Conservation (phyloP, 352 stramenopile species). For the Phytophthora citricola region DNA sequence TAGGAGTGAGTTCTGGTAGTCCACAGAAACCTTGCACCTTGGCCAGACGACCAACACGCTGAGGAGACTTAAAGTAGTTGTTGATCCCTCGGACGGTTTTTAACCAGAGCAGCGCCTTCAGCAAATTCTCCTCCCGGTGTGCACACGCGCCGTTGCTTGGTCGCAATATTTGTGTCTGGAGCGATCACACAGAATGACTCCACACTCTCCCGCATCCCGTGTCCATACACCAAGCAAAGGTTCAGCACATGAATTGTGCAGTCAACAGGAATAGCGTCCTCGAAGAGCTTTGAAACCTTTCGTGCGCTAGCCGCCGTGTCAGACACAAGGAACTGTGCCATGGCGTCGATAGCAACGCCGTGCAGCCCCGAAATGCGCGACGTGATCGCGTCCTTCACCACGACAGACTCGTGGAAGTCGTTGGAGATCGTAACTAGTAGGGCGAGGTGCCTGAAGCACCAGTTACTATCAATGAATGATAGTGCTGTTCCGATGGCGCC, state of each 20-base stretch:
- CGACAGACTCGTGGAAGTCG: not conserved
- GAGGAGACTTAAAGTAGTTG: constrained; percentile 3
- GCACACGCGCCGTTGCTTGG: not conserved
- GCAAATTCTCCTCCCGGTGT: not conserved
- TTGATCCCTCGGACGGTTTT: not conserved
- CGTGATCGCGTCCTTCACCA: not conserved
- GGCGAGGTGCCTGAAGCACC: not conserved
- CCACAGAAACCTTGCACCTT: not conserved
- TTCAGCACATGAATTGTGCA: not conserved
- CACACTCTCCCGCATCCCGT: not conserved
- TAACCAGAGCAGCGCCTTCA: not conserved
- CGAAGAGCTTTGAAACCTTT: not conserved
- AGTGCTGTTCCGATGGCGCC: constrained; percentile 1
- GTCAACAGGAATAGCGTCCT: not conserved
- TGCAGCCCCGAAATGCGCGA: not conserved
- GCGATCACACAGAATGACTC: not conserved
- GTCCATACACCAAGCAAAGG: not conserved
- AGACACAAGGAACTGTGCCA: not conserved
- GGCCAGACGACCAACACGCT: not conserved
- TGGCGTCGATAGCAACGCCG: not conserved
- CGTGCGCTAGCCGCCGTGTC: not conserved
- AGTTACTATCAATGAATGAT: constrained; percentile 6
- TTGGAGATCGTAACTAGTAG: not conserved
- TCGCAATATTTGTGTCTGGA: not conserved
- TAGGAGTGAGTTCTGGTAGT: not conserved